A percentile compares a stretch with the other conserved stretches of the same genome.
Conservation (phyloP, 1,284 basidiomycete genomes). For the Malassezia japonica region DNA sequence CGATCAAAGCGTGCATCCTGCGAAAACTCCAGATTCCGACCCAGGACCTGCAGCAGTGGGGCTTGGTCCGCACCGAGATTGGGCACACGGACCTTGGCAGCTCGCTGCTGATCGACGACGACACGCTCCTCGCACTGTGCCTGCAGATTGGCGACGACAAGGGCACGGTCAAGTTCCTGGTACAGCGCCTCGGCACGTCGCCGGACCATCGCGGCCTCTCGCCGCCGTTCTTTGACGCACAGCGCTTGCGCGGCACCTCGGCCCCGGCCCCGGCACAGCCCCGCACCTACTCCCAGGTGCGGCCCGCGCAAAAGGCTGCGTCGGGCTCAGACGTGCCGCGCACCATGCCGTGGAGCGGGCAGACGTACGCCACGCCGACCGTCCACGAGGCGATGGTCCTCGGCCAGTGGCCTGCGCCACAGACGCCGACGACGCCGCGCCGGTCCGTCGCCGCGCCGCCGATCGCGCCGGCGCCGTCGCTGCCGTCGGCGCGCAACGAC, state of each 20-base stretch:
- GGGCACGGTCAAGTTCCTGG: constrained; percentile 44
- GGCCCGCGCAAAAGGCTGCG: too few species aligned
- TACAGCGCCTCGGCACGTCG: constrained; percentile 19
- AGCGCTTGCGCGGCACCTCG: neutral
- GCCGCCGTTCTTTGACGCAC: neutral
- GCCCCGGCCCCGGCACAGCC: neutral
- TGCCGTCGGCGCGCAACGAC: constrained; percentile 24
- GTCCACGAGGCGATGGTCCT: constrained; percentile 2
- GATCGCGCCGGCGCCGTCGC: neutral
- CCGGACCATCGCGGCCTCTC: neutral
- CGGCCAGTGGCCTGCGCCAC: neutral
- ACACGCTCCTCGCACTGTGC: constrained; percentile 40
- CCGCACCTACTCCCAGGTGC: too few species aligned
- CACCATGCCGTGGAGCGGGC: neutral
- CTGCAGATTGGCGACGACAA: constrained; percentile 44
- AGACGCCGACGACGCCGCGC: neutral
- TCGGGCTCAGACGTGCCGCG: too few species aligned
- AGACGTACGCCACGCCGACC: neutral
- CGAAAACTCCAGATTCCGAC: constrained; percentile 5
- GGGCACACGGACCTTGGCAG: constrained; percentile 28
- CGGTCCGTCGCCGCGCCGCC: neutral
- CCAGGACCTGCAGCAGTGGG: neutral
- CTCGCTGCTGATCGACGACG: constrained; percentile 39
- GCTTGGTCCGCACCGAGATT: constrained; percentile 44
- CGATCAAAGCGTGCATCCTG: constrained; percentile 44